These are phyloP conservation scores for Mortierella sp. DNA, from an alignment of 371 early-diverging fungal genomes.

Conservation along the genomic window DNA sequence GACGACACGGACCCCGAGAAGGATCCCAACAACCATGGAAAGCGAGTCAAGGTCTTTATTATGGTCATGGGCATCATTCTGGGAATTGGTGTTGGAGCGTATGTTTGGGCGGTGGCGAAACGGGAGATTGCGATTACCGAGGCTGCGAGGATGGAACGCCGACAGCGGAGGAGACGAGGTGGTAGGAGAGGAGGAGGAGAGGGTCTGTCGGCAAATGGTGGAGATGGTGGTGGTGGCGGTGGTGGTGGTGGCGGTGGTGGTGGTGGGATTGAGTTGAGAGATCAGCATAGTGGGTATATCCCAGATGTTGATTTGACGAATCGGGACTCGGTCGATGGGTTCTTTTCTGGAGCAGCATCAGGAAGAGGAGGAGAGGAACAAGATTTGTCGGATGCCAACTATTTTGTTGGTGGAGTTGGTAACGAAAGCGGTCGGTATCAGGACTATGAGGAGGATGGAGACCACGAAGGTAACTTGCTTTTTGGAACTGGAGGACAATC, in stretches of 20 bases:
- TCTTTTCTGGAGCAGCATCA: not conserved
- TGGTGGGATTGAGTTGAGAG: slow-evolving; percentile 16
- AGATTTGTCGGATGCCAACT: not conserved
- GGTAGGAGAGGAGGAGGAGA: not conserved
- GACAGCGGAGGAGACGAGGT: slow-evolving; percentile 24
- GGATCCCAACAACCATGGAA: slow-evolving; percentile 22
- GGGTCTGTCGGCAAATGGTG: not conserved
- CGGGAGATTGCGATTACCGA: slow-evolving; percentile 64
- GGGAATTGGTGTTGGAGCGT: slow-evolving; percentile 69
- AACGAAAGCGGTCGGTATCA: not conserved
- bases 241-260: no score
- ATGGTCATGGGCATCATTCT: slow-evolving; percentile 62
- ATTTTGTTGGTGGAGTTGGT: slow-evolving; percentile 11
- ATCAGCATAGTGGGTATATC: not conserved
- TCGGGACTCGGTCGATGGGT: slow-evolving; percentile 10
- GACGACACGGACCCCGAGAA: slow-evolving; percentile 37
- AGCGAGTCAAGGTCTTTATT: slow-evolving; percentile 53
- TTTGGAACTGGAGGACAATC: slow-evolving; percentile 13
- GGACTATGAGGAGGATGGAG: slow-evolving; percentile 29
- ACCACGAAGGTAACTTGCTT: slow-evolving; percentile 26
- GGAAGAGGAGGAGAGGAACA: not conserved
- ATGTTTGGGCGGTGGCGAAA: slow-evolving; percentile 70
- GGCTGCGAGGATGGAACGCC: slow-evolving; percentile 27
- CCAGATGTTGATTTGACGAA: slow-evolving; percentile 30
- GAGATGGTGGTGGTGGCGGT: not conserved